Base-by-base conservation (phyloP, 2,329 filamentous ascomycete species). In the Hymenotorrendiella dingleyae region DNA sequence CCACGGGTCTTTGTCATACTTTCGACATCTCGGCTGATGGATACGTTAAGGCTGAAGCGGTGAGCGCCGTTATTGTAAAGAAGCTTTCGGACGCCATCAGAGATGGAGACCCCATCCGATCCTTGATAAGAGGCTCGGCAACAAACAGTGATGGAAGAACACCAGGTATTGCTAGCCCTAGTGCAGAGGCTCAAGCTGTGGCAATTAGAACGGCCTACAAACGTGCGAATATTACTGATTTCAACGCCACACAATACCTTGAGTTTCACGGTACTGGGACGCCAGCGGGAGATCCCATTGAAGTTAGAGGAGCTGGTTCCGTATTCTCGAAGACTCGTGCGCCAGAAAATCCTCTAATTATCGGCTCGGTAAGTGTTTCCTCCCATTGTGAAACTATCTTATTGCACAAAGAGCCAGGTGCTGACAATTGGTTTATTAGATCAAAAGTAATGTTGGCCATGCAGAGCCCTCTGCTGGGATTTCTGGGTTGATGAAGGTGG, bases 41-140 rank as follows among this genome's bases (percentile, higher is more conserved):
- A 2, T 74, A 72, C 43, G 64, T 56, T 0, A 61, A 69, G 11
- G 70, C 66, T 4, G 71, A 74, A 48, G 71, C 64, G 6, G 56
- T 66, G 9, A 66, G 57, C 2, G 54, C 58, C 16, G 27, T 37
- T 14, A 37, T 37, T 4, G 10, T 74, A 7, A 72, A 73, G 47
- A 61, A 57, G 0, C 45, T 73, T 0, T 47, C 55, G 6, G 58
- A 66, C 33, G 70, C 70, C 1, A 33, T 72, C 10, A 51, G 55
- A 16, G 66, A 69, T 21, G 60, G 62, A 3, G 65, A 73, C 48
- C 57, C 57, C 0, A 66, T 73, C 21, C 61, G 65, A 4, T 66
- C 64, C 2, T 54, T 73, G 3, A 69, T 73, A 22, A 54, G 63
- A 19, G 61, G 55, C 0, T 64, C 61, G 9, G 68, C 62, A 10